phyloP scores from a whole-genome alignment of 257 asterid genomes.

The Fraxinus anomala region DNA sequence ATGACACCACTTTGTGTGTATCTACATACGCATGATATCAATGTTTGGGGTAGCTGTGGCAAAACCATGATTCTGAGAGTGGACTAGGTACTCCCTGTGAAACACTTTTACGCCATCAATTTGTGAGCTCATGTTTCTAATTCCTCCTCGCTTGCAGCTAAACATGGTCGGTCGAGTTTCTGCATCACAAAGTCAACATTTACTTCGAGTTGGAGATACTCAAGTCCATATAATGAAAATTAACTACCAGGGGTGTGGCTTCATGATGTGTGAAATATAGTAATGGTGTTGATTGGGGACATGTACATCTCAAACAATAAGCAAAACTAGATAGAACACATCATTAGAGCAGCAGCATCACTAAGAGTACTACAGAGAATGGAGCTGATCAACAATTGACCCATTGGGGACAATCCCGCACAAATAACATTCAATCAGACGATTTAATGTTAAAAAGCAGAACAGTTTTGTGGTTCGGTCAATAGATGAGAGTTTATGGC shows the following conservation, averaged over 20 bases:
- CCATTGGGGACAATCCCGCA: too few relatives aligned
- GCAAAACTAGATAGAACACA: not conserved
- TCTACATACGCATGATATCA: not conserved
- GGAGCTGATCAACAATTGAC: not conserved
- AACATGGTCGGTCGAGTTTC: conserved; percentile 58
- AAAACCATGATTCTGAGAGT: not conserved
- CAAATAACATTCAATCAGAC: too few relatives aligned
- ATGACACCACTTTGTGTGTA: not conserved
- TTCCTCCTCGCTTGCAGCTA: conserved; percentile 32
- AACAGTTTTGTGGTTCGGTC: too few relatives aligned
- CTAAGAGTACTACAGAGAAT: not conserved
- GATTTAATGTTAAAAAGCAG: too few relatives aligned
- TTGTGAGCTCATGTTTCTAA: conserved; percentile 22
- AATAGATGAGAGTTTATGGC: too few relatives aligned
- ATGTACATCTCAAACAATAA: not conserved
- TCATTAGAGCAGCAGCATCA: not conserved
- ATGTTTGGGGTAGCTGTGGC: not conserved
- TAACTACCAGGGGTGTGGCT: not conserved
- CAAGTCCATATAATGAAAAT: not conserved
- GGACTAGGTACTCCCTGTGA: not conserved
- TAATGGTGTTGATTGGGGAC: not conserved
- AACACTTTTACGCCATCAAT: not conserved
- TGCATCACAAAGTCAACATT: conserved; percentile 27
- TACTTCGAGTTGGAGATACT: not conserved
- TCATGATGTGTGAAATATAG: not conserved